phyloP scores from a whole-genome alignment of 768 basidiomycete species.

The Xerocomus spinulosus region DNA sequence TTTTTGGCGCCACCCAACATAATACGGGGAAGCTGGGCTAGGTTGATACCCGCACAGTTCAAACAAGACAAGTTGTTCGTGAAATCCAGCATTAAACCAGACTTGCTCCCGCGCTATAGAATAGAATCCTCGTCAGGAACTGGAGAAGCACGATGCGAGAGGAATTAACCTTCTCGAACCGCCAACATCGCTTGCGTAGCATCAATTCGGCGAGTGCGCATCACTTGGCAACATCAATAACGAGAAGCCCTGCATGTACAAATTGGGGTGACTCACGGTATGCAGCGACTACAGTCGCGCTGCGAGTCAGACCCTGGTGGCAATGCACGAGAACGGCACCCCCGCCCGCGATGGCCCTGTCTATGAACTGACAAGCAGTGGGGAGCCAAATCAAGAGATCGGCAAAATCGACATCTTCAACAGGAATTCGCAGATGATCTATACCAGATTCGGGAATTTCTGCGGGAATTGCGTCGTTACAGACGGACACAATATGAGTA shows the following conservation, averaged over 20 bases:
- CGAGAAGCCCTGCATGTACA: background rate
- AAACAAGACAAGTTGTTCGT: slow-evolving; percentile 73
- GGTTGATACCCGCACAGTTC: slow-evolving; percentile 69
- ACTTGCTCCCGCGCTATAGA: slow-evolving; percentile 65
- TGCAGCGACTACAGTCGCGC: slow-evolving; percentile 68
- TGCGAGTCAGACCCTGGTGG: slow-evolving; percentile 60
- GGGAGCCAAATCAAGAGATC: slow-evolving; percentile 66
- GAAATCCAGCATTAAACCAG: slow-evolving; percentile 76
- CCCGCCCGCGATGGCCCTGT: slow-evolving; percentile 52
- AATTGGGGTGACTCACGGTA: slow-evolving; percentile 50
- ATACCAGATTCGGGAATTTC: slow-evolving; percentile 68
- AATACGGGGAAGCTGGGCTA: slow-evolving; percentile 55
- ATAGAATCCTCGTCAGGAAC: background rate
- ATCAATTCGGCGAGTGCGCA: slow-evolving; percentile 56
- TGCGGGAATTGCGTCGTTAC: slow-evolving; percentile 65
- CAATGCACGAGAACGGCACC: slow-evolving; percentile 67
- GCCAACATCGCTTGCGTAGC: slow-evolving; percentile 55
- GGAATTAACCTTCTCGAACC: slow-evolving; percentile 51
- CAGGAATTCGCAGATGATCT: slow-evolving; percentile 62
- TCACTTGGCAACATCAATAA: slow-evolving; percentile 43
- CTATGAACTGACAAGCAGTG: slow-evolving; percentile 62
- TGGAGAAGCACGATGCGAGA: slow-evolving; percentile 1
- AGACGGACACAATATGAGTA: slow-evolving; percentile 77
- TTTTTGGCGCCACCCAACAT: slow-evolving; percentile 58
- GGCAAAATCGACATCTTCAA: slow-evolving; percentile 66